phyloP scores from a whole-genome alignment of 1,284 basidiomycete genomes.

The Lentinula novae-zelandiae region DNA sequence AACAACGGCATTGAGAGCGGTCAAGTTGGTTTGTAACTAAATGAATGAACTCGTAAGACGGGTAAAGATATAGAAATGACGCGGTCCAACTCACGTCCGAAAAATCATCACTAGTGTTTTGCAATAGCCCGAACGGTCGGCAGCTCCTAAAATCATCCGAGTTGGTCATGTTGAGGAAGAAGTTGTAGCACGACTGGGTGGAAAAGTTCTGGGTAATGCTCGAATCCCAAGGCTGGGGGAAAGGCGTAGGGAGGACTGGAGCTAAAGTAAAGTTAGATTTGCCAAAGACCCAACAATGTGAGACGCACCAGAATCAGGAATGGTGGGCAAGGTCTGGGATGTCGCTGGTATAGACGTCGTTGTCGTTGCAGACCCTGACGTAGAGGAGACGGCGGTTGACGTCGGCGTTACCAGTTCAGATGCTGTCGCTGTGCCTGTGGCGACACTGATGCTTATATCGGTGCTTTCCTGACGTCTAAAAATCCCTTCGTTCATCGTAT shows the following conservation, averaged over 20 bases:
- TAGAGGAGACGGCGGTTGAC: slow-evolving; percentile 14
- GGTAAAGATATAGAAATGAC: slow-evolving; percentile 2
- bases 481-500: slow-evolving; percentile 29
- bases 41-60: not conserved
- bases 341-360: slow-evolving; percentile 14
- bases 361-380: slow-evolving; percentile 14
- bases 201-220: slow-evolving; percentile 62
- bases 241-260: slow-evolving; percentile 61
- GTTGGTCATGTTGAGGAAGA: slow-evolving; percentile 72
- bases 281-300: slow-evolving; percentile 17
- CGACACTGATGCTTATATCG: slow-evolving; percentile 15
- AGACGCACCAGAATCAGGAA: slow-evolving; percentile 20
- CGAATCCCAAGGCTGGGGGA: slow-evolving; percentile 73
- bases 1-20: slow-evolving; percentile 61
- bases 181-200: slow-evolving; percentile 56
- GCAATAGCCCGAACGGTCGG: slow-evolving; percentile 71
- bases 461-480: slow-evolving; percentile 35
- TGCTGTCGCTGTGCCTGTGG: not conserved
- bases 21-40: slow-evolving; percentile 62
- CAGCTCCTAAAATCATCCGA: slow-evolving; percentile 59
- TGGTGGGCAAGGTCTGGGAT: slow-evolving; percentile 22
- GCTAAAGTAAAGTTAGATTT: slow-evolving; percentile 33
- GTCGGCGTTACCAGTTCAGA: slow-evolving; percentile 13
- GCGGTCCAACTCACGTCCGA: slow-evolving; percentile 37
- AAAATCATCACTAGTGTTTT: slow-evolving; percentile 57